Percentiles rank a stretch among this genome's conserved stretches.
These are phyloP conservation scores for Alternaria sp. DNA, from an alignment of 2,329 filamentous ascomycete species.

Conservation along the genomic window DNA sequence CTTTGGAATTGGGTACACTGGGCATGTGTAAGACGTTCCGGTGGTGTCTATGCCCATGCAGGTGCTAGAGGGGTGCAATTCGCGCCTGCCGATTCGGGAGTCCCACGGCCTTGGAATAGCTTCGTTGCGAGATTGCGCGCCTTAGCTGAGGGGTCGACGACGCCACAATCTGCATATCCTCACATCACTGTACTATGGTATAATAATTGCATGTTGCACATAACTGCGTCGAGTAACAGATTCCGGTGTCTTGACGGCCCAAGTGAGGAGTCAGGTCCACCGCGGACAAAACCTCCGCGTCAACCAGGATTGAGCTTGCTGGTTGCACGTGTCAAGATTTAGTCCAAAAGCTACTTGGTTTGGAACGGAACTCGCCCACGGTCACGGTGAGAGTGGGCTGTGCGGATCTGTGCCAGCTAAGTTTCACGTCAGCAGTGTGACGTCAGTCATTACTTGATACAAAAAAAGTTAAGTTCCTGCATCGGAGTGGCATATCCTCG, in stretches of 20 bases:
- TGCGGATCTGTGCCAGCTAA: constrained; percentile 12
- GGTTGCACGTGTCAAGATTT: constrained; percentile 8
- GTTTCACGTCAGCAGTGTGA: constrained; percentile 24
- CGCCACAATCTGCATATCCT: constrained; percentile 10
- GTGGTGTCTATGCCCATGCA: constrained; percentile 14
- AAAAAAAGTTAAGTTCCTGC: constrained; percentile 8
- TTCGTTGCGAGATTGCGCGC: constrained; percentile 8
- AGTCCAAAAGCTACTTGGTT: constrained; percentile 11
- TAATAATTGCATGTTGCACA: not conserved
- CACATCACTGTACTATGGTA: not conserved
- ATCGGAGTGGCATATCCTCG: not conserved
- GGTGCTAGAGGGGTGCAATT: constrained; percentile 21
- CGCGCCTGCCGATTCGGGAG: constrained; percentile 23
- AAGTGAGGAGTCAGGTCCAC: not conserved
- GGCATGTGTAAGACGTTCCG: constrained; percentile 2
- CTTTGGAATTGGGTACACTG: constrained; percentile 1
- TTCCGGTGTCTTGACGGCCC: not conserved
- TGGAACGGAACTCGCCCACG: constrained; percentile 11
- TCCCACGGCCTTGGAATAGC: constrained; percentile 8
- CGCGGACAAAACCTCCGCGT: constrained; percentile 5
- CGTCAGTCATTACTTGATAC: constrained; percentile 17
- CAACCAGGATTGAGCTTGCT: constrained; percentile 4
- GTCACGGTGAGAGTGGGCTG: not conserved
- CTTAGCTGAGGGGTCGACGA: constrained; percentile 6
- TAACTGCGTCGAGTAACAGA: not conserved